Base-by-base conservation (phyloP, 306 rosid genomes). In the peach (Prunus persica) region DNA sequence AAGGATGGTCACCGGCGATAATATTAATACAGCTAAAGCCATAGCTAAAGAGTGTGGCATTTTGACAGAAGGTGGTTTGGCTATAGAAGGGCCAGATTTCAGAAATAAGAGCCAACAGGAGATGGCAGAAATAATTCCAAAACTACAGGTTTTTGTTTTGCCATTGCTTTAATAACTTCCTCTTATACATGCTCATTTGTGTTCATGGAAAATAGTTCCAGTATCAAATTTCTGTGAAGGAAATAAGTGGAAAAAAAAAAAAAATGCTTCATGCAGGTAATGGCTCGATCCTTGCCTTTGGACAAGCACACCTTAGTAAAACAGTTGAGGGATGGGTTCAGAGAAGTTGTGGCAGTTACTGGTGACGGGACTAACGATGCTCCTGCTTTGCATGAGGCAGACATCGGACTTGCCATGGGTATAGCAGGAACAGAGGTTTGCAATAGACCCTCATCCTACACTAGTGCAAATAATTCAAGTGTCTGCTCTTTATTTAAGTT, bases 361-460 rank as follows among this genome's bases (percentile, higher is more conserved):
- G 96, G 97, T 64, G 98, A 92, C 76, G 96, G 98, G 41, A 92
- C 98, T 60, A 95, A 95, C 57, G 99, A 95, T 74, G 97, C 99
- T 69, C 97, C 96, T 11, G 97, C 96, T 9, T 82, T 95, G 86
- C 97, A 87, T 34, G 97, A 95, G 85, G 93, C 97, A 14, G 97
- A 95, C 78, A 90, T 92, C 76, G 99, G 97, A 79, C 90, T 95
- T 38, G 95, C 97, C 32, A 95, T 92, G 97, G 97, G 98, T 49
- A 89, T 90, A 69, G 94, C 93, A 19, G 98, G 98, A 72, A 95
- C 97, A n/a, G 99, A 95, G 97, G 97, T 95, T 80, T 71, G 89
- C 77, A 62, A 58, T 73, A 49, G 11, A 49, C 72, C 72, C 25
- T 45, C 56, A 56, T 60, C 38, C 4, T 82, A 67, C 67, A 56